Evolutionary conservation across 148 eudicot genomes (phyloP), one percentile per base, ranked within the genome.

Genomic region (Camellia granthamiana): DNA sequence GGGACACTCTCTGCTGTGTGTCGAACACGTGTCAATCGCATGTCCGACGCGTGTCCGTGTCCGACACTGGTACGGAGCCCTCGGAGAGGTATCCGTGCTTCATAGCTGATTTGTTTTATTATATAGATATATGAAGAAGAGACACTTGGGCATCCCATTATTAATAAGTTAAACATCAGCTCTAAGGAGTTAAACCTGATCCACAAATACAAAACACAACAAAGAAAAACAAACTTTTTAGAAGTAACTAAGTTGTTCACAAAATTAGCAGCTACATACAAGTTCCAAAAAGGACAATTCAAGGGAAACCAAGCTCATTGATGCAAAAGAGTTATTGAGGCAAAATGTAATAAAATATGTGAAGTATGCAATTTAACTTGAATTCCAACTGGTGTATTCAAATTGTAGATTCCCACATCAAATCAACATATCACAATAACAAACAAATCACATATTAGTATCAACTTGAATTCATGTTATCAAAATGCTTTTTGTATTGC

Each of bases 361-460:
- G 62, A 47, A 75, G 52, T 62, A 44, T 30, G 77, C 42, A 72
- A 74, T 51, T 86, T 91, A 94, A 97, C 98, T 89, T 91, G 90
- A 73, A 84, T 65, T 79, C 89, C 92, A 87, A 88, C 97, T 94
- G 93, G 65, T 67, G 80, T 44, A 79, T 67, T 42, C 82, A 80
- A 77, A 74, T 73, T 64, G 82, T 55, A 55, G 77, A 81, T 79
- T 73, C 78, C 64, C 84, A 77, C 18, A 77, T 78, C 69, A 84
- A 52, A 81, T 63, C 78, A 74, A 69, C 54, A 81, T 38, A 71
- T 70, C 83, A 84, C 77, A 76, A 72, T 59, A 56, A 82, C 69
- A 76, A 60, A 79, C 3, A 69, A 80, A 78, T 60, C 8, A 23
- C 41, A n/a, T 46, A 62, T 83, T 58, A 87, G 86, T 44, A 77